Percentiles rank a stretch among this genome's conserved stretches.
phyloP scores from a whole-genome alignment of 192 early-diverging fungal genomes.

The Dissophora globulifera region DNA sequence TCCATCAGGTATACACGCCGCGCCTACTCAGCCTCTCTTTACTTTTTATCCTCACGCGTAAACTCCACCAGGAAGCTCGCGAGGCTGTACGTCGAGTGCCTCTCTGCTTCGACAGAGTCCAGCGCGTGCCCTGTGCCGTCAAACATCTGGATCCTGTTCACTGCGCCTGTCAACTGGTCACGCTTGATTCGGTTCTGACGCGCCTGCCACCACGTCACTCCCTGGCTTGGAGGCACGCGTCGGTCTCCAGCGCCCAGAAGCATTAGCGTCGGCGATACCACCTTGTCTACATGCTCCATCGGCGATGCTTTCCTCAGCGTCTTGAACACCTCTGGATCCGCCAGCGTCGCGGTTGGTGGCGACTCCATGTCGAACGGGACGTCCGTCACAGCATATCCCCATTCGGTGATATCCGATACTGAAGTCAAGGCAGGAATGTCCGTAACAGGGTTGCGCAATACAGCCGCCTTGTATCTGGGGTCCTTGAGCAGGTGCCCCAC shows the following conservation, averaged over 20 bases:
- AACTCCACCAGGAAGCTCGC: constrained; percentile 40
- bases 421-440: constrained; percentile 55
- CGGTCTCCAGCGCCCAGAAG: constrained; percentile 74
- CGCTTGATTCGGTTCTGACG: constrained; percentile 54
- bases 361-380: constrained; percentile 60
- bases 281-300: constrained; percentile 60
- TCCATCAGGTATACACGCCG: constrained; percentile 17
- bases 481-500: constrained; percentile 64
- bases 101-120: constrained; percentile 69
- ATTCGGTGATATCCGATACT: constrained; percentile 77
- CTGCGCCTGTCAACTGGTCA: constrained; percentile 18
- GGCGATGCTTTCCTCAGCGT: constrained; percentile 69
- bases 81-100: constrained; percentile 48
- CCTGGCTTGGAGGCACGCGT: constrained; percentile 77
- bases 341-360: constrained; percentile 64
- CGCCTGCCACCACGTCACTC: constrained; percentile 58
- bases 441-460: constrained; percentile 78
- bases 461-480: constrained; percentile 68
- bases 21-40: constrained; percentile 28
- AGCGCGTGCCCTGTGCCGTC: constrained; percentile 68
- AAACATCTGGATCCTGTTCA: constrained; percentile 64
- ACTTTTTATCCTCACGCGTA: constrained; percentile 24
- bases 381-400: constrained; percentile 78
- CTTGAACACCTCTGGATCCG: constrained; percentile 65
- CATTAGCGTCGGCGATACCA: constrained; percentile 72